Evolutionary conservation across 202 grass and related monocot genomes (phyloP).

Genomic region (Cymbopogon flexuosus): DNA sequence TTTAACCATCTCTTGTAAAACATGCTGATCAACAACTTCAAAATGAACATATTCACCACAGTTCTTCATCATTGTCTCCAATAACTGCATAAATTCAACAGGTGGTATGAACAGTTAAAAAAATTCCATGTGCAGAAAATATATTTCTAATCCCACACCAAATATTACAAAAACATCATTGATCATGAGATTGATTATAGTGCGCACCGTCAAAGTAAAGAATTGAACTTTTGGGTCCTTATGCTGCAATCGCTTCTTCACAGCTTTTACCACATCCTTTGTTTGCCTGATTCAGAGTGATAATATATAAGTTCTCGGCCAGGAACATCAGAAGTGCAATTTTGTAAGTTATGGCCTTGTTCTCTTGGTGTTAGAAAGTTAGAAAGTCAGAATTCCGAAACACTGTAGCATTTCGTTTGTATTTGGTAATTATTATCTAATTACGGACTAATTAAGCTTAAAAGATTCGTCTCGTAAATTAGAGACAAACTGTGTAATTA

Average conservation of each 20-base stretch:
- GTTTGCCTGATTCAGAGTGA: constrained; percentile 62
- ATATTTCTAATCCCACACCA: constrained; percentile 6
- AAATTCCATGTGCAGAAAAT: background rate
- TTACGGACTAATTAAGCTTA: too few species aligned
- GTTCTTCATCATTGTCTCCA: constrained; percentile 96
- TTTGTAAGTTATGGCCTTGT: background rate
- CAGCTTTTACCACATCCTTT: constrained; percentile 76
- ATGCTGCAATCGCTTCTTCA: constrained; percentile 76
- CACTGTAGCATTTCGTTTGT: too few species aligned
- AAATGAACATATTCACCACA: constrained; percentile 76
- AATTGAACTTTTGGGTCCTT: constrained; percentile 86
- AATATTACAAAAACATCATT: background rate
- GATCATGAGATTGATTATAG: background rate
- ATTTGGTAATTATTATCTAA: too few species aligned
- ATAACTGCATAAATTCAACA: constrained; percentile 46
- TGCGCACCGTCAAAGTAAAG: constrained; percentile 59
- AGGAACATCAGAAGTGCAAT: background rate
- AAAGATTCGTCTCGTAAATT: too few species aligned
- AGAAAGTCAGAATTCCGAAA: too few species aligned
- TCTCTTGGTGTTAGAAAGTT: too few species aligned
- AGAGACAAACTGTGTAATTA: too few species aligned
- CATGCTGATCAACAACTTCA: constrained; percentile 68
- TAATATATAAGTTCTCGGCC: constrained; percentile 15
- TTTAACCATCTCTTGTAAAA: constrained; percentile 89
- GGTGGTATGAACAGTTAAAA: background rate